Base-by-base conservation (phyloP, 495 filamentous ascomycete genomes). In the Pyrenula massariospora region DNA sequence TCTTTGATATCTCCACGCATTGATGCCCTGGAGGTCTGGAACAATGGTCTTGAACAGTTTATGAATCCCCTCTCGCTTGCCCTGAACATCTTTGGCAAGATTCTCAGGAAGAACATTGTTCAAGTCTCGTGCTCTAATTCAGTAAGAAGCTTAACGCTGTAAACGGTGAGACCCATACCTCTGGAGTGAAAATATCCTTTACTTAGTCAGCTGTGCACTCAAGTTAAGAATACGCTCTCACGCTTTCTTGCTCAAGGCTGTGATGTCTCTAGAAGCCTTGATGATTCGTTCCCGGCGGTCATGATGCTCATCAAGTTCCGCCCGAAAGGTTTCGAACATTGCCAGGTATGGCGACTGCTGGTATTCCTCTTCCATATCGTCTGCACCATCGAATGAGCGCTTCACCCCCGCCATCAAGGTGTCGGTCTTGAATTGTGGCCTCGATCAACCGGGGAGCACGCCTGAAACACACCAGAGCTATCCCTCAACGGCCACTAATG, bases 231-330 rank as follows among this genome's bases (percentile, higher is more conserved):
- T 25, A 48, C 58, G 24, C 50, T 48, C 31, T 73, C 70, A 95
- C 93, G 96, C 94, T 76, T 97, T 97, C 78, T 98, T 98, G 72
- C 90, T 95, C 48, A 88, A 67, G 0, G 88, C 91, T 8, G 94
- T 98, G 58, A 97, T 85, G 71, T 97, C 93, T 48, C 92, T 76
- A 12, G 86, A 90, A 1, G 83, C 83, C 71, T 96, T 97, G 58
- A 92, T 88, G 56, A 96, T 79, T 23, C 86, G 80, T 69, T 95
- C 91, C 36, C 93, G 83, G 12, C 92, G 84, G 70, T 96, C 94
- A 60, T 98, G 88, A 65, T 98, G 92, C 68, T 90, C 84, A 64
- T 97, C 94, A 5, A 98, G 77, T 68, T 96, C 92, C 57, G 84
- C 72, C 57, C 91, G 86, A 65, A 97, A 92, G 25, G 62, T 69